Evolutionary conservation across 495 filamentous ascomycete genomes (phyloP).

Genomic region (Aspergillus leporis): DNA sequence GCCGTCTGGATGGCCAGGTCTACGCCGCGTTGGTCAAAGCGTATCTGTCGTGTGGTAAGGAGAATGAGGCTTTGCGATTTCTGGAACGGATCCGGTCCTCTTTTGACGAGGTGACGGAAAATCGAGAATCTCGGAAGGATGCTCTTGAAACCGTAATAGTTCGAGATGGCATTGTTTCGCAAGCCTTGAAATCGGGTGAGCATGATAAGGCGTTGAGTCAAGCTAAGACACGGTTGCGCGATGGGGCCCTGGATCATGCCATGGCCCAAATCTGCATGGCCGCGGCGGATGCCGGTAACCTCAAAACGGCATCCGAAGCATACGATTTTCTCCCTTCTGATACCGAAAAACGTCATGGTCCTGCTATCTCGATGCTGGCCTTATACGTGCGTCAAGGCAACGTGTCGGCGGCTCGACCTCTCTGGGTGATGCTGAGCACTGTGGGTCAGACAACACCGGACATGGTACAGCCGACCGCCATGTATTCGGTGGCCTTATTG

Average conservation of each 20-base stretch:
- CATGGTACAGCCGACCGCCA: constrained; percentile 81
- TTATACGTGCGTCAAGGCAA: constrained; percentile 80
- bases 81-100: constrained; percentile 69
- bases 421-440: constrained; percentile 71
- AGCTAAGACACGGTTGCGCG: constrained; percentile 53
- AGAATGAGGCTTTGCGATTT: constrained; percentile 78
- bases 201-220: constrained; percentile 67
- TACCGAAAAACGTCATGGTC: constrained; percentile 52
- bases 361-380: constrained; percentile 83
- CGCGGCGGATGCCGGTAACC: constrained; percentile 80
- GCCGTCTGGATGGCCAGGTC: constrained; percentile 77
- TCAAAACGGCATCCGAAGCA: constrained; percentile 66
- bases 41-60: constrained; percentile 76
- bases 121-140: constrained; percentile 48
- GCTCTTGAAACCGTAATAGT: constrained; percentile 70
- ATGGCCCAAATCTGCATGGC: constrained; percentile 59
- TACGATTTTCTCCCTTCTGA: constrained; percentile 55
- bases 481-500: constrained; percentile 83
- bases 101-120: constrained; percentile 57
- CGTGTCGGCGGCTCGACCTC: constrained; percentile 68
- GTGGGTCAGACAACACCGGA: constrained; percentile 59
- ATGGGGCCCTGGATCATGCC: constrained; percentile 50
- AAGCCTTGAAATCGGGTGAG: constrained; percentile 61
- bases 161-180: constrained; percentile 70
- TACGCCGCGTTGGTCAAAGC: constrained; percentile 87